Conservation (phyloP, 2,329 filamentous ascomycete genomes). For the Aspergillus piperis region DNA sequence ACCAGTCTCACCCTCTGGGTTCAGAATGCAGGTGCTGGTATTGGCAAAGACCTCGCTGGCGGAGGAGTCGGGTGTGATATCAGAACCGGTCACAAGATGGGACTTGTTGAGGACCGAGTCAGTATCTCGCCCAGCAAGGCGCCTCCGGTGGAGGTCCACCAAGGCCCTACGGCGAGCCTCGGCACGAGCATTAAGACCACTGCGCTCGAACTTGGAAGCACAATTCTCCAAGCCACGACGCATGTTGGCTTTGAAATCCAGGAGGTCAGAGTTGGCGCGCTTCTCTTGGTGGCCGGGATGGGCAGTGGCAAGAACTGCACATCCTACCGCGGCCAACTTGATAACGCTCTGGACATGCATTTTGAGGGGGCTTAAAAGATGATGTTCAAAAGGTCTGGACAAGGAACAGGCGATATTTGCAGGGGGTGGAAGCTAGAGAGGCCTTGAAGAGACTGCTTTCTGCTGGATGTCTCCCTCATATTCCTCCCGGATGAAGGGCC, state of each 20-base stretch:
- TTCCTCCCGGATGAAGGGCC: background rate
- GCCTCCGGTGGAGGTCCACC: slow-evolving; percentile 21
- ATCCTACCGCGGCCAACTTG: background rate
- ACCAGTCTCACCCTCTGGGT: slow-evolving; percentile 49
- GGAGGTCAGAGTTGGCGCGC: slow-evolving; percentile 9
- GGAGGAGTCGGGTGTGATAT: slow-evolving; percentile 23
- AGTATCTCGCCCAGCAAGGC: slow-evolving; percentile 33
- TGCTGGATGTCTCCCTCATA: background rate
- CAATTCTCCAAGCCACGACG: slow-evolving; percentile 26
- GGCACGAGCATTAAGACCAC: slow-evolving; percentile 23
- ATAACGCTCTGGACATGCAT: slow-evolving; percentile 5
- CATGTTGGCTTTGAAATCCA: slow-evolving; percentile 13
- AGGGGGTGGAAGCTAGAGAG: background rate
- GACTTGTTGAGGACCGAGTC: slow-evolving; percentile 38
- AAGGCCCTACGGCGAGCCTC: slow-evolving; percentile 1
- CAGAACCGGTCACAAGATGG: slow-evolving; percentile 38
- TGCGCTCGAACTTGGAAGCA: slow-evolving; percentile 22
- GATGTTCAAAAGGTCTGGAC: background rate
- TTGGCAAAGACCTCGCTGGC: slow-evolving; percentile 27
- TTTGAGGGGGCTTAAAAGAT: background rate
- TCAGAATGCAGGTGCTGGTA: slow-evolving; percentile 48
- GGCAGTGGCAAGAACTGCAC: slow-evolving; percentile 1
- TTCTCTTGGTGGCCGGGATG: slow-evolving; percentile 12
- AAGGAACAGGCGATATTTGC: background rate
- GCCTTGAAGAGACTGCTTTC: background rate